Evolutionary conservation across 352 stramenopile genomes (phyloP).

Genomic region (Blastocystis sp.): DNA sequence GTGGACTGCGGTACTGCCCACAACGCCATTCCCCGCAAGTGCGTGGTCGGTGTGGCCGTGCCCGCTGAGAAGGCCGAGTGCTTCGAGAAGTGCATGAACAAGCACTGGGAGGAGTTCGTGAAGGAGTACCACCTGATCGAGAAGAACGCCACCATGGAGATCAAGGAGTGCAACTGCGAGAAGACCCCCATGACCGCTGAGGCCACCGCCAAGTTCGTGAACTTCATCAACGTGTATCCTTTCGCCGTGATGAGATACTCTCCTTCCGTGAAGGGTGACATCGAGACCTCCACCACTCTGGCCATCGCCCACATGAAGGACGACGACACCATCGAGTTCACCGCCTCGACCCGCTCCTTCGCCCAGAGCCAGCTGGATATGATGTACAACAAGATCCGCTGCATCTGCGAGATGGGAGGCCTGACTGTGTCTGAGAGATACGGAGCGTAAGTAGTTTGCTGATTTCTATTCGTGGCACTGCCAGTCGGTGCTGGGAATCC

Average conservation of each 20-base stretch:
- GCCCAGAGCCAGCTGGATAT: conserved; percentile 62
- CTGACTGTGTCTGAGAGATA: conserved; percentile 66
- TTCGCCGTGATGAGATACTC: conserved; percentile 62
- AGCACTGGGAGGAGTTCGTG: conserved; percentile 65
- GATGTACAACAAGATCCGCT: conserved; percentile 69
- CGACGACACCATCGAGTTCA: conserved; percentile 18
- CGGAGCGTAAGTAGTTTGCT: conserved; percentile 68
- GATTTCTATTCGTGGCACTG: conserved; percentile 39
- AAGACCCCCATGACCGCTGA: conserved; percentile 59
- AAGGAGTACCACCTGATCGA: conserved; percentile 68
- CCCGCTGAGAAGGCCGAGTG: conserved; percentile 70
- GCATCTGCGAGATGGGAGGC: conserved; percentile 56
- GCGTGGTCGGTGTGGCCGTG: conserved; percentile 71
- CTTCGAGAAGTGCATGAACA: conserved; percentile 68
- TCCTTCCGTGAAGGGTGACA: conserved; percentile 45
- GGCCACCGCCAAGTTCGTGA: conserved; percentile 51
- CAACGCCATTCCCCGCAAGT: conserved; percentile 74
- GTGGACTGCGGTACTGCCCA: conserved; percentile 73
- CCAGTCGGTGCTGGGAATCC: conserved; percentile 47
- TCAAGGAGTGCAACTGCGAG: conserved; percentile 15
- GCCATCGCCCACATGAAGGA: conserved; percentile 47
- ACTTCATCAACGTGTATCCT: conserved; percentile 69
- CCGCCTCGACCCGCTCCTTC: conserved; percentile 62
- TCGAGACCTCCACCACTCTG: conserved; percentile 66
- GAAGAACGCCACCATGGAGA: conserved; percentile 33